phyloP scores from a whole-genome alignment of 1,284 basidiomycete species.

The Cryptococcus sp. region DNA sequence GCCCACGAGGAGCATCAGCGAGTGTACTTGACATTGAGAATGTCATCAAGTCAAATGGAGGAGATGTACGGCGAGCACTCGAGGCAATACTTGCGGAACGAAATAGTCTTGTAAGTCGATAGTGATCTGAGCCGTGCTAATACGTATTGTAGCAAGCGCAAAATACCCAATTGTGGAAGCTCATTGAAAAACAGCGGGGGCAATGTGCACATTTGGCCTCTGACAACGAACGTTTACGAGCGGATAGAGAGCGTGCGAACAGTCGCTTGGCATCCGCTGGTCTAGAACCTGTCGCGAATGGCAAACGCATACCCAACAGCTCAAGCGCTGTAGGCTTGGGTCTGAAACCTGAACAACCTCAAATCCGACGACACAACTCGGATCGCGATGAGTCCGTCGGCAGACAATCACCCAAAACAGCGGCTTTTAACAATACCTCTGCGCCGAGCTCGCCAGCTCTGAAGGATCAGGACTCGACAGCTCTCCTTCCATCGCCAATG shows the following conservation, averaged over 20 bases:
- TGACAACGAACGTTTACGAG: slow-evolving; percentile 67
- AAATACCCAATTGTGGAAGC: slow-evolving; percentile 86
- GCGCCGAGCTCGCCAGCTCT: slow-evolving; percentile 15
- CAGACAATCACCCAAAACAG: neutral
- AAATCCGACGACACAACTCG: slow-evolving; percentile 38
- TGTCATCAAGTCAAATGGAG: slow-evolving; percentile 33
- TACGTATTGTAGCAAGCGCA: slow-evolving; percentile 60
- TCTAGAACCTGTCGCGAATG: slow-evolving; percentile 29
- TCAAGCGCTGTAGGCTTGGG: slow-evolving; percentile 39
- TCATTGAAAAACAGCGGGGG: slow-evolving; percentile 75
- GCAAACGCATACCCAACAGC: slow-evolving; percentile 37
- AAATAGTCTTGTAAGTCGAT: slow-evolving; percentile 60
- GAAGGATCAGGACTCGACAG: slow-evolving; percentile 8
- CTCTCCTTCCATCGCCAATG: slow-evolving; percentile 43
- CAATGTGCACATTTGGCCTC: slow-evolving; percentile 43
- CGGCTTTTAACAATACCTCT: slow-evolving; percentile 6
- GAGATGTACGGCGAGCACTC: slow-evolving; percentile 62
- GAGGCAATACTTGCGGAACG: slow-evolving; percentile 73
- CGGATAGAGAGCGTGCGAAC: slow-evolving; percentile 66
- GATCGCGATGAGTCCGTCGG: slow-evolving; percentile 33
- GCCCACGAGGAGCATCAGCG: slow-evolving; percentile 29
- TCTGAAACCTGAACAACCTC: slow-evolving; percentile 20
- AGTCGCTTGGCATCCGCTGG: slow-evolving; percentile 34
- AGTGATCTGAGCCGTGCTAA: neutral
- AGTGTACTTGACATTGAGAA: slow-evolving; percentile 37